phyloP scores from a whole-genome alignment of 106 monocot species.

The Vanilla planifolia region DNA sequence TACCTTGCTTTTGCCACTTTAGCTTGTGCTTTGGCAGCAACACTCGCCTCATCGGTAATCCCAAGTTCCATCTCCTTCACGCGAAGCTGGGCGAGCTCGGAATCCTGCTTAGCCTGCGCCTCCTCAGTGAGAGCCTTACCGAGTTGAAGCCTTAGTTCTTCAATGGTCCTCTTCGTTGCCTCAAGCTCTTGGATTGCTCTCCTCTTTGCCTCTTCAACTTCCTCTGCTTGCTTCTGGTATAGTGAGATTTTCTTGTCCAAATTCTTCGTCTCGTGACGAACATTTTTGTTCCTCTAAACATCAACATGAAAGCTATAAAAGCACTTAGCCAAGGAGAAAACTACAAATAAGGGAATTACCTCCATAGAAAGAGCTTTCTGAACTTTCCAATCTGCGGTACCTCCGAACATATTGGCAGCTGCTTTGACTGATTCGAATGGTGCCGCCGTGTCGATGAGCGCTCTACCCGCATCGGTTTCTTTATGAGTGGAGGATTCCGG shows the following conservation, averaged over 20 bases:
- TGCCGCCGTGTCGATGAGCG: conserved; percentile 49
- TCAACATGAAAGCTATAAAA: no score
- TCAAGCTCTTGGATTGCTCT: conserved; percentile 33
- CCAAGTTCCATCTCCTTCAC: conserved; percentile 38
- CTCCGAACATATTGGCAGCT: conserved; percentile 64
- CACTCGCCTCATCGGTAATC: conserved; percentile 26
- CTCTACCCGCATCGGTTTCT: conserved; percentile 8
- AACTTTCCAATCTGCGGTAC: conserved; percentile 65
- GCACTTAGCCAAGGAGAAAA: no score
- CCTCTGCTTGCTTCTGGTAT: conserved; percentile 33
- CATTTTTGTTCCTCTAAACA: conserved; percentile 17
- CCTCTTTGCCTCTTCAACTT: conserved; percentile 17
- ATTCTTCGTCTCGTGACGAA: conserved; percentile 25
- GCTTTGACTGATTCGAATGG: conserved; percentile 72
- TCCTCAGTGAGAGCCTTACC: conserved; percentile 31
- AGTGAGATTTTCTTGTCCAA: conserved; percentile 29
- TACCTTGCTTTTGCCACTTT: conserved; percentile 41
- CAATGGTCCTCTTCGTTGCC: conserved; percentile 24
- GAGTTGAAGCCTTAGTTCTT: conserved; percentile 40
- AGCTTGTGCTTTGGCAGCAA: conserved; percentile 32
- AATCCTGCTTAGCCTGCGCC: conserved; percentile 42
- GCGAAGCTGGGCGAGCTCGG: conserved; percentile 32
- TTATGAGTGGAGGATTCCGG: no score
- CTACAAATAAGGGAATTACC: no score
- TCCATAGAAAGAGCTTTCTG: conserved; percentile 25